Conservation (phyloP, 1,139 yeast species). For the Pichia sp. region DNA sequence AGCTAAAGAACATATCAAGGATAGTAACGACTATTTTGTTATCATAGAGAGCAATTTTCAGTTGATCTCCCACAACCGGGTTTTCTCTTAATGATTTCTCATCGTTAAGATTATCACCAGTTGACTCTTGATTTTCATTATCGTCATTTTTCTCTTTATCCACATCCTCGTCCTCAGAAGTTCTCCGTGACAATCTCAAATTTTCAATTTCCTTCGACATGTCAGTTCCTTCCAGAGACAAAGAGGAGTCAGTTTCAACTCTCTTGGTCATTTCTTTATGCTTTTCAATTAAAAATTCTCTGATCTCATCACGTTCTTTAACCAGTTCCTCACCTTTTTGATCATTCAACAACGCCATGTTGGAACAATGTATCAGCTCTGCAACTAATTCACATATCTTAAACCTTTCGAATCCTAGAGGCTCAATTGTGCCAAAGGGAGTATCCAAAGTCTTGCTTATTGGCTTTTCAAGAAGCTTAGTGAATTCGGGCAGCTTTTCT, state of each 20-base stretch:
- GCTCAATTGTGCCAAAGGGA: constrained; percentile 73
- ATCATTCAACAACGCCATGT: constrained; percentile 90
- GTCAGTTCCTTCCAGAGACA: constrained; percentile 29
- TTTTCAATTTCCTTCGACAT: constrained; percentile 32
- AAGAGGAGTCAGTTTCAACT: constrained; percentile 23
- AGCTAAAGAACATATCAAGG: constrained; percentile 76
- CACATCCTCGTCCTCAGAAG: constrained; percentile 11
- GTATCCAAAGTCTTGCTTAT: constrained; percentile 49
- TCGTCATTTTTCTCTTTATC: constrained; percentile 40
- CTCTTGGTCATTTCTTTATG: constrained; percentile 33
- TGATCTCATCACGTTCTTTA: constrained; percentile 64
- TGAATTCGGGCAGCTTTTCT: constrained; percentile 66
- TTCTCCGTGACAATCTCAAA: constrained; percentile 24
- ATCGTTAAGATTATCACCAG: constrained; percentile 41
- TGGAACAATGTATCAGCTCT: constrained; percentile 90
- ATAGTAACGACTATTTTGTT: constrained; percentile 75
- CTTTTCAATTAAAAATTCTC: constrained; percentile 44
- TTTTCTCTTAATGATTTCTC: constrained; percentile 60
- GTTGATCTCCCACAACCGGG: constrained; percentile 85
- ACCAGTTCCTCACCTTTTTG: constrained; percentile 79
- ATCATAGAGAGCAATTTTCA: constrained; percentile 83
- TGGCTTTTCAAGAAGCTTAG: constrained; percentile 43
- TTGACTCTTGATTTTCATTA: constrained; percentile 1
- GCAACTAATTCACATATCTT: constrained; percentile 93
- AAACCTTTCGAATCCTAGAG: constrained; percentile 92